Conservation (phyloP, 2,329 filamentous ascomycete species). For the Cladosporium oxysporum region DNA sequence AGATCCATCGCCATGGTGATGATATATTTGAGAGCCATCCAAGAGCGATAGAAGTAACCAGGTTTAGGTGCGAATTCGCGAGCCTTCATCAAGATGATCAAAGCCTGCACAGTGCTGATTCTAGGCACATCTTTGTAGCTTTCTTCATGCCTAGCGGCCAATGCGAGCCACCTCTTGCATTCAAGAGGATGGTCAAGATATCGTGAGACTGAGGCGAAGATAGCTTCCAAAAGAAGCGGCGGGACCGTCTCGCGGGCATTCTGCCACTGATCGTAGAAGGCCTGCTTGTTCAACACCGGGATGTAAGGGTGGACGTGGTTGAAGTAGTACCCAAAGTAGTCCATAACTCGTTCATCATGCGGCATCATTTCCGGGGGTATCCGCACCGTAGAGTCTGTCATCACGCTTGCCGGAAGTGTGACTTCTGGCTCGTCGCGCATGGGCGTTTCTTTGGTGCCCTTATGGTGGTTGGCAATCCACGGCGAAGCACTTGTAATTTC, state of each 20-base stretch:
- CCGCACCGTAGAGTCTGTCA: slow-evolving; percentile 74
- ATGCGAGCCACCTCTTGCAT: slow-evolving; percentile 88
- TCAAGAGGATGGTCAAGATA: slow-evolving; percentile 80
- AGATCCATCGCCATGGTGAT: slow-evolving; percentile 92
- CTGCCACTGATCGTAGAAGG: slow-evolving; percentile 89
- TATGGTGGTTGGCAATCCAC: slow-evolving; percentile 72
- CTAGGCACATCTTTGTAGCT: slow-evolving; percentile 91
- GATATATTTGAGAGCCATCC: slow-evolving; percentile 92
- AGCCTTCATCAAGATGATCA: slow-evolving; percentile 85
- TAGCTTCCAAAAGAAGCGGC: slow-evolving; percentile 81
- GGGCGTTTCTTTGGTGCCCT: slow-evolving; percentile 59
- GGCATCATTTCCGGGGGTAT: slow-evolving; percentile 95
- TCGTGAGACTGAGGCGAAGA: slow-evolving; percentile 85
- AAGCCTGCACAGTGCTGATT: slow-evolving; percentile 86
- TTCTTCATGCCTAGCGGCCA: slow-evolving; percentile 86
- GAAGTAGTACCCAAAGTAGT: slow-evolving; percentile 91
- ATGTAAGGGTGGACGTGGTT: slow-evolving; percentile 88
- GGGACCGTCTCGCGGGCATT: slow-evolving; percentile 81
- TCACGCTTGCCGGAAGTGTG: slow-evolving; percentile 66
- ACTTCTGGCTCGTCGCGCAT: slow-evolving; percentile 69
- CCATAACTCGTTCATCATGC: slow-evolving; percentile 74
- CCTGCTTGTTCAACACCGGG: slow-evolving; percentile 78
- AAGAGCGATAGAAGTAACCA: slow-evolving; percentile 95
- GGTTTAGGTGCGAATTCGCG: slow-evolving; percentile 88
- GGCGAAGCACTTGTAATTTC: slow-evolving; percentile 84